A percentile compares a stretch with the other conserved stretches of the same genome.
phyloP scores from a whole-genome alignment of 352 stramenopile genomes.

The Phytophthora uliginosa region DNA sequence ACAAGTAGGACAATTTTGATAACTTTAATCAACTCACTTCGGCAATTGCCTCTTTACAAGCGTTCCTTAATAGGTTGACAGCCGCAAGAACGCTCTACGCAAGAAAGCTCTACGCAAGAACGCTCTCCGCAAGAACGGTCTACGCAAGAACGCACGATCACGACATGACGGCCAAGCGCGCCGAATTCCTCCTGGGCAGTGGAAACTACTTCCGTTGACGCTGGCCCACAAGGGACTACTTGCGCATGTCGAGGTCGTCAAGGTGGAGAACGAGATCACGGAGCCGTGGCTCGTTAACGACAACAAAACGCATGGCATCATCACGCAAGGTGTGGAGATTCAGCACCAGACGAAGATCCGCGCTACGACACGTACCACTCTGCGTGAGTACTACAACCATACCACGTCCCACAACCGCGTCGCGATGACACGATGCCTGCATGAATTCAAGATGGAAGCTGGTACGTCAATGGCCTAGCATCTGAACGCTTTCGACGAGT shows the following conservation, averaged over 20 bases:
- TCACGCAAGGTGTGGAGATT: slow-evolving; percentile 24
- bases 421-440: slow-evolving; percentile 12
- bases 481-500: slow-evolving; percentile 37
- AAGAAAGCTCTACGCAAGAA: too few species aligned
- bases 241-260: slow-evolving; percentile 15
- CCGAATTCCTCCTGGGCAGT: slow-evolving; percentile 16
- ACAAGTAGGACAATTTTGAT: too few species aligned
- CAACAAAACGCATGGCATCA: slow-evolving; percentile 35
- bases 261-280: slow-evolving; percentile 20
- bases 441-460: neutral
- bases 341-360: slow-evolving; percentile 33
- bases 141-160: too few species aligned
- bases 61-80: too few species aligned
- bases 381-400: slow-evolving; percentile 35
- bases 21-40: too few species aligned
- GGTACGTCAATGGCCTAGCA: slow-evolving; percentile 13
- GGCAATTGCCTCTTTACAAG: too few species aligned
- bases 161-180: too few species aligned
- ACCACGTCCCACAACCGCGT: slow-evolving; percentile 42
- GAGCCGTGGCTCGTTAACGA: slow-evolving; percentile 29
- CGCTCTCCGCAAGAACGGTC: too few species aligned
- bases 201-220: slow-evolving; percentile 43
- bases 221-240: slow-evolving; percentile 19
- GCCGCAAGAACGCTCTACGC: too few species aligned
- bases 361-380: neutral